Conservation (phyloP, 768 basidiomycete genomes). For the Lactarius evosmus region DNA sequence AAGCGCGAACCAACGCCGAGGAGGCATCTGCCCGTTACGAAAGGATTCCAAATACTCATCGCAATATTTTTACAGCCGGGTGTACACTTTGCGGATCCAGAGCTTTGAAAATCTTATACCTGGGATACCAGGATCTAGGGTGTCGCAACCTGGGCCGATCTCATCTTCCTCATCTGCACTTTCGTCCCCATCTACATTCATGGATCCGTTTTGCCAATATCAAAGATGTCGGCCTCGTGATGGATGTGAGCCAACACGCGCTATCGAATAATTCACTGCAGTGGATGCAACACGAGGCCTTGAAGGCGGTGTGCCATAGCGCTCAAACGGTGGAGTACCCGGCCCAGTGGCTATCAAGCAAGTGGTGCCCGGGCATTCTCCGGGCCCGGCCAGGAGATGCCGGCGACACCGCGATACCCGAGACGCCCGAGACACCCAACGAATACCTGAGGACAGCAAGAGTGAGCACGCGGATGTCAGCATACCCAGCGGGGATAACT, state of each 20-base stretch:
- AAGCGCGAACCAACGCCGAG: neutral
- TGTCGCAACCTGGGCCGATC: neutral
- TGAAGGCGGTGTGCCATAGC: conserved; percentile 18
- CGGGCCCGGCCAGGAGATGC: neutral
- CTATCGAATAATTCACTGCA: conserved; percentile 23
- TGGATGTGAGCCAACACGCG: too few species aligned
- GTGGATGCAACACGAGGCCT: conserved; percentile 27
- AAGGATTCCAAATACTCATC: neutral
- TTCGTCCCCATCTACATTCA: too few species aligned
- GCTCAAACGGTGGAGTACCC: conserved; percentile 14
- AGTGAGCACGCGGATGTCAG: neutral
- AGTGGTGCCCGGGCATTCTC: neutral
- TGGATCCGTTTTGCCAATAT: too few species aligned
- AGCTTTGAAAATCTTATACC: neutral
- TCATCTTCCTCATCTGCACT: neutral
- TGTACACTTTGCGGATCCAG: neutral
- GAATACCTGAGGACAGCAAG: neutral
- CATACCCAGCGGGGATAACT: neutral
- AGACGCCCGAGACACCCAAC: neutral
- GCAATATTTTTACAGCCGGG: neutral
- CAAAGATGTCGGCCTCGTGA: too few species aligned
- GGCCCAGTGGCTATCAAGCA: neutral
- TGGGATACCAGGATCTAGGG: neutral
- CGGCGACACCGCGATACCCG: too few species aligned
- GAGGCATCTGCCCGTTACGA: neutral